These are phyloP conservation scores for Suillus alpinus DNA, from an alignment of 768 basidiomycete species.

Conservation along the genomic window DNA sequence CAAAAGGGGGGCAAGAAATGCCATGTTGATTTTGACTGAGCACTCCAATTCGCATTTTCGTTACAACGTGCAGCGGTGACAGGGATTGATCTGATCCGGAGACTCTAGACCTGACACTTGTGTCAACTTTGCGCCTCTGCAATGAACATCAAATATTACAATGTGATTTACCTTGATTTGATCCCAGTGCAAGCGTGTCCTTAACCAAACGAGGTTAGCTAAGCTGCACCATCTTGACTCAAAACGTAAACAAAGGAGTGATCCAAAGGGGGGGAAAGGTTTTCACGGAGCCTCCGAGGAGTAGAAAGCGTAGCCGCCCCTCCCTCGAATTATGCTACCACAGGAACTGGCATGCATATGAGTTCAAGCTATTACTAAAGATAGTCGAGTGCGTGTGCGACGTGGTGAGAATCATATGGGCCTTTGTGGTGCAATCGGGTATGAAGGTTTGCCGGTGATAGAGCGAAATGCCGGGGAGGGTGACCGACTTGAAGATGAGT, in stretches of 20 bases:
- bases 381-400: not conserved
- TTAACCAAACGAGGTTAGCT: too few species aligned
- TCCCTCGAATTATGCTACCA: not conserved
- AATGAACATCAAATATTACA: not conserved
- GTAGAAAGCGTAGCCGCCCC: not conserved
- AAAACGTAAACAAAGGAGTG: not conserved
- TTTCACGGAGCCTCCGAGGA: not conserved
- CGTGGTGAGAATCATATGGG: not conserved
- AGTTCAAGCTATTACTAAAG: not conserved
- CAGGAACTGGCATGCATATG: not conserved
- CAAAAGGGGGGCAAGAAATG: not conserved
- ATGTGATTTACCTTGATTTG: not conserved
- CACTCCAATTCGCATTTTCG: not conserved
- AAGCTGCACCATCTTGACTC: not conserved
- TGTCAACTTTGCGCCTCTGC: too few species aligned
- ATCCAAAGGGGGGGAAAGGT: not conserved
- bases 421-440: too few species aligned
- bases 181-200: not conserved
- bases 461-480: not conserved
- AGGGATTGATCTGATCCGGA: not conserved
- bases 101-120: not conserved
- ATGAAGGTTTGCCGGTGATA: not conserved
- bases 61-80: not conserved
- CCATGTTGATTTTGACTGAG: too few species aligned
- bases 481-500: too few species aligned